phyloP scores from a whole-genome alignment of 352 stramenopile species.

The Pythium plurisporium region DNA sequence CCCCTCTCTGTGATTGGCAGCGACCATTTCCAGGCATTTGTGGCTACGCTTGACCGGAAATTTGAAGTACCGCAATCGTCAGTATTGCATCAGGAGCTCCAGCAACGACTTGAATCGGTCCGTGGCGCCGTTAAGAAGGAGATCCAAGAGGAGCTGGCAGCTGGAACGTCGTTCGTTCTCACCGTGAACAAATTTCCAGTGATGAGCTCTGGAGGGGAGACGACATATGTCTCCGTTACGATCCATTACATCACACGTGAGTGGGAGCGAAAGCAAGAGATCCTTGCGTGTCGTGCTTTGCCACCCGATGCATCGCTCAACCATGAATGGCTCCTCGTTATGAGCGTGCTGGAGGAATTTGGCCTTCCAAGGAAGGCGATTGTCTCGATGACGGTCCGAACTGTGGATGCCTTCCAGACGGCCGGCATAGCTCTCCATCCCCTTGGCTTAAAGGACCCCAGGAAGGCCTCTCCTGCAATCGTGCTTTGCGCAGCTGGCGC shows the following conservation, averaged over 20 bases:
- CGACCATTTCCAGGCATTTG: slow-evolving; percentile 10
- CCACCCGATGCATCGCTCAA: neutral
- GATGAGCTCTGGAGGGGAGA: neutral
- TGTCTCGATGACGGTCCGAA: neutral
- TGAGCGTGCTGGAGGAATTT: slow-evolving; percentile 12
- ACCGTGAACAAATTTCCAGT: slow-evolving; percentile 8
- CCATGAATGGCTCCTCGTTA: neutral
- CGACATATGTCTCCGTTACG: slow-evolving; percentile 1
- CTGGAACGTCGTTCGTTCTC: slow-evolving; percentile 2
- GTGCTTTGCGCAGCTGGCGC: slow-evolving; percentile 7
- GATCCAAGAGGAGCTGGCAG: slow-evolving; percentile 3
- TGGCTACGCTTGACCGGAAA: slow-evolving; percentile 2
- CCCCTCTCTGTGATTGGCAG: slow-evolving; percentile 2
- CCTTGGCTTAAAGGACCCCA: neutral
- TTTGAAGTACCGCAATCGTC: slow-evolving; percentile 1
- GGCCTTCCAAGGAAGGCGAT: neutral
- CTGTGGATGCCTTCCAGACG: neutral
- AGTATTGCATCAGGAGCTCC: neutral
- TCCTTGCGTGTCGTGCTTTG: slow-evolving; percentile 13
- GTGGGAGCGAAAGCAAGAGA: slow-evolving; percentile 8
- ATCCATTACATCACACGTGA: slow-evolving; percentile 7
- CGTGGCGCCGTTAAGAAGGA: neutral
- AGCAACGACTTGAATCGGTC: neutral
- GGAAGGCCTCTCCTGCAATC: neutral
- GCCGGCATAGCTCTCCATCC: neutral